Conservation (phyloP, 2,329 filamentous ascomycete species). For the Epichloe glyceriae region DNA sequence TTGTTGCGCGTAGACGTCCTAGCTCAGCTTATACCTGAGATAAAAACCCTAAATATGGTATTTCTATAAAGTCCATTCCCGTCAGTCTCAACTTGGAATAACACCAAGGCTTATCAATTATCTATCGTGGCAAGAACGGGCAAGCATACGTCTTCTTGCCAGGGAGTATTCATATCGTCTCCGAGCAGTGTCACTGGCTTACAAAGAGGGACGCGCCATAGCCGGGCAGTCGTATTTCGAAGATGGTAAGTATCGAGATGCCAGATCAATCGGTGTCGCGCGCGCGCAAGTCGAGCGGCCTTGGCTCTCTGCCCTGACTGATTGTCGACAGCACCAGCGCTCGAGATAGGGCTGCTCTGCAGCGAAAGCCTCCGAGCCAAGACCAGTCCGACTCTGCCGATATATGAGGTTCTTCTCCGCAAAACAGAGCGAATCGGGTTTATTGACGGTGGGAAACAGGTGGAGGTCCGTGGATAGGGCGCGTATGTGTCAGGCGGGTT, state of each 20-base stretch:
- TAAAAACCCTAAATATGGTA: not conserved
- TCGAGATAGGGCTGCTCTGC: not conserved
- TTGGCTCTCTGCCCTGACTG: not conserved
- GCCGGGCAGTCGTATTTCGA: not conserved
- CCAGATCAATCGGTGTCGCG: not conserved
- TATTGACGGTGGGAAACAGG: not conserved
- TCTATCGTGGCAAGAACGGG: not conserved
- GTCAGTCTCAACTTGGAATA: not conserved
- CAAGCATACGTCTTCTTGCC: conserved; percentile 1
- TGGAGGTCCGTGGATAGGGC: not conserved
- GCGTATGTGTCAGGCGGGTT: not conserved
- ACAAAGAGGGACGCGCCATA: conserved; percentile 3
- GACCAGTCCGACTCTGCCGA: not conserved
- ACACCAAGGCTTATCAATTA: not conserved
- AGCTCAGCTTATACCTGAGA: not conserved
- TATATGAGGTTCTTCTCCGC: not conserved
- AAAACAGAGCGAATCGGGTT: not conserved
- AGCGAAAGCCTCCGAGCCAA: not conserved
- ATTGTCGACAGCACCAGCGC: not conserved
- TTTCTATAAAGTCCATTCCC: not conserved
- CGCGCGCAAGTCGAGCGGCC: not conserved
- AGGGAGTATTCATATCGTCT: conserved; percentile 1
- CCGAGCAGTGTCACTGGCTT: conserved; percentile 1
- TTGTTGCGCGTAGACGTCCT: not conserved
- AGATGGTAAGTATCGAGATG: not conserved